Base-by-base conservation (phyloP, 805 yeast species). In the Cyberlindnera mississippiensis region DNA sequence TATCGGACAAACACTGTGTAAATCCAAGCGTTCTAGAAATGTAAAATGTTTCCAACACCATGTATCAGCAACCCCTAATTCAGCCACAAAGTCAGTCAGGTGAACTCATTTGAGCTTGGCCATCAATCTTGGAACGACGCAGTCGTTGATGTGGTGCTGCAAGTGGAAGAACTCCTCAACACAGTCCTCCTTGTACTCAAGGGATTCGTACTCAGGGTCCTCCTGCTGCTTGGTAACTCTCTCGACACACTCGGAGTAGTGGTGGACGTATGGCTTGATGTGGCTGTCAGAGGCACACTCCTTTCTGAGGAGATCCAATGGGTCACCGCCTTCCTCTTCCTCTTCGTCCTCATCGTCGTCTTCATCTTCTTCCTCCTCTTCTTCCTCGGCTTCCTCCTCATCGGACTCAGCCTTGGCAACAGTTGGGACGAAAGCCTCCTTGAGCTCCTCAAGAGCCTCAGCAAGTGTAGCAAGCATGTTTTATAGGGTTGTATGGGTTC, bases 151-250 rank as follows among this genome's bases (percentile, higher is more conserved):
- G 72, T 95, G 88, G 69, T 91, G 97, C 67, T 88, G 88, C 63
- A 90, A 75, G 71, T 93, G 98, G 88, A 91, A 90, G 67, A 85
- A 91, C 71, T 91, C 99, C 69, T 91, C 98, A 48, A 91, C 84
- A 75, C 99, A 91, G 71, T 91, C 97, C 73, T 91, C 99, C 70
- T 91, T 91, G 76, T 87, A 75, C 13, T 73, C 80, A 57, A 75
- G 76, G 42, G 83, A 81, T 24, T 68, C 96, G 65, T 91, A 90
- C 54, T 72, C 95, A 53, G 76, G 83, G 60, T 86, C 90, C 70
- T 88, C 86, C 73, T 74, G 76, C 57, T 81, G 96, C 65, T 82
- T 80, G 53, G 93, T 80, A 51, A 91, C 98, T 73, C 97, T 88
- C 71, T 86, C 97, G 46, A 81, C 81, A 77, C 99, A 91, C 69